Evolutionary conservation across 805 yeast genomes (phyloP).

Genomic region (Candida nitratophila): DNA sequence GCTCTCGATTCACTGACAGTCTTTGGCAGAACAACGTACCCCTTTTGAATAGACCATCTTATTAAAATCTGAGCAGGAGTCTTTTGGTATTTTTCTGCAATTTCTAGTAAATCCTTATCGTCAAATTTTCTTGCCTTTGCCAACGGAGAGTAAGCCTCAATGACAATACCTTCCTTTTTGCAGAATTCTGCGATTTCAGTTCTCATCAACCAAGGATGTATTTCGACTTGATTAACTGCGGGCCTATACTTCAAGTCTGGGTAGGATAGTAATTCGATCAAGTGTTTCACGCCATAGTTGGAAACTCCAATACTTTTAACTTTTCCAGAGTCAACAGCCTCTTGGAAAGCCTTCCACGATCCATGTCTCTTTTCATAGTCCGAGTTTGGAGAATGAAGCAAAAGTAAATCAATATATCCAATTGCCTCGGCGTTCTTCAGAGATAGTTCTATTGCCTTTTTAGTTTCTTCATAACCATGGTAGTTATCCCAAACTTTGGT

Average conservation of each 20-base stretch:
- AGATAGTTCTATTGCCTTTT: slow-evolving; percentile 34
- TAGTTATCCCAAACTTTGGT: slow-evolving; percentile 28
- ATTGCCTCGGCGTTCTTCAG: slow-evolving; percentile 34
- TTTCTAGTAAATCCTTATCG: slow-evolving; percentile 33
- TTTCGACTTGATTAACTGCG: slow-evolving; percentile 43
- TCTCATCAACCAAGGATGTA: slow-evolving; percentile 44
- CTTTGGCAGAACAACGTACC: slow-evolving; percentile 38
- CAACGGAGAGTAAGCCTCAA: slow-evolving; percentile 62
- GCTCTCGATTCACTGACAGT: slow-evolving; percentile 29
- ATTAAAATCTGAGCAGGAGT: slow-evolving; percentile 54
- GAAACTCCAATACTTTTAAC: slow-evolving; percentile 57
- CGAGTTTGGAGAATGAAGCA: slow-evolving; percentile 48
- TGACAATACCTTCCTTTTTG: slow-evolving; percentile 35
- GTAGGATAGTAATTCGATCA: slow-evolving; percentile 46
- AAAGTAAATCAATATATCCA: slow-evolving; percentile 46
- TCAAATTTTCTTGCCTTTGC: slow-evolving; percentile 43
- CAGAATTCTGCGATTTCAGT: slow-evolving; percentile 37
- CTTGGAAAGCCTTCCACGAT: slow-evolving; percentile 50
- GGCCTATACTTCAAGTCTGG: slow-evolving; percentile 36
- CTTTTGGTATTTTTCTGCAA: slow-evolving; percentile 42
- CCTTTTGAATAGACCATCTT: slow-evolving; percentile 63
- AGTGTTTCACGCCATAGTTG: slow-evolving; percentile 51
- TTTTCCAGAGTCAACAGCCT: slow-evolving; percentile 42
- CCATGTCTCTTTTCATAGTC: slow-evolving; percentile 36
- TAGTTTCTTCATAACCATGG: slow-evolving; percentile 32